Base-by-base conservation (phyloP, 108 stramenopile genomes). In the Parmales sp. region DNA sequence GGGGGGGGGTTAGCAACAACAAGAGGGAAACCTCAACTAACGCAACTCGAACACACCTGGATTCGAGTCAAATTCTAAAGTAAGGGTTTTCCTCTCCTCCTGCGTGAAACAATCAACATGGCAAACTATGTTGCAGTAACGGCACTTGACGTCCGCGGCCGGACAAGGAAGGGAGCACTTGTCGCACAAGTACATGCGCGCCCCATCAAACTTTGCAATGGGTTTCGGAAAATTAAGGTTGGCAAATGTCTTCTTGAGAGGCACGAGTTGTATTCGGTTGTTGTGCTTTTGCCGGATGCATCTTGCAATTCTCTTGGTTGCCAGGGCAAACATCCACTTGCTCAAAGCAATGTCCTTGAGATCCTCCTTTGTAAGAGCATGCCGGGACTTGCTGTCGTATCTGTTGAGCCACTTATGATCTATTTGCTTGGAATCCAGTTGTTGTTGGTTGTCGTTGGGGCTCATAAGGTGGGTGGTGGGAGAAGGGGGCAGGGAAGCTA, bases 141-240 rank as follows among this genome's bases (percentile, higher is more conserved):
- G 16, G 54, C 54, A 60, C 28, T 28, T 60, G n/a, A 60, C 54
- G 26, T 60, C 54, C 16, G 54, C 54, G 29, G 31, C 54, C 5
- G 54, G 54, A 31, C 54, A 60, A 1, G 54, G 54, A 2, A 60
- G 54, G 31, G 36, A 19, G 54, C 54, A 60, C 29, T 34, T 28
- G 31, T 60, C 54, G 54, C 54, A 60, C 3, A 60, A 16, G 54
- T 60, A 60, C 54, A 16, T 3, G 5, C 54, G 13, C 31, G 13
- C 31, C 54, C 54, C 54, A 28, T 60, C 54, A 28, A 28, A 60
- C 29, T 28, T 60, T 28, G n/a, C 20, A 29, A 60, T 60, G 1
- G 13, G n/a, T 20, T 60, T 60, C 5, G 54, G 54, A 2, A 13
- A 11, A 28, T 60, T 34, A 28, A 60, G 28, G 20, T 20, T 60